Base-by-base conservation (phyloP, 1,139 yeast genomes). In the Geotrichum candidum region DNA sequence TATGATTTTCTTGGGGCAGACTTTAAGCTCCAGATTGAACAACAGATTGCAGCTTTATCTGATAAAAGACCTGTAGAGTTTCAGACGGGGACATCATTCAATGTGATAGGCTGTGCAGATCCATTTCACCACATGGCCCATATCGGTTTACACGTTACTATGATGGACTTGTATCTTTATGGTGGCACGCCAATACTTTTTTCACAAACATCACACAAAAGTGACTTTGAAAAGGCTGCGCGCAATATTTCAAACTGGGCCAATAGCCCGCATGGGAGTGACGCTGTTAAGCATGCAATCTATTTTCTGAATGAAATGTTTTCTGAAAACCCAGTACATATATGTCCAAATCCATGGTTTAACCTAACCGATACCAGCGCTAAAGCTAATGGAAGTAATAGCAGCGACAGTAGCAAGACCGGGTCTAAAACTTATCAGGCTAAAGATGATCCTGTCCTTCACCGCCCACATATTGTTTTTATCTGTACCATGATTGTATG, bases 141-240 rank as follows among this genome's bases (percentile, higher is more conserved):
- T 70, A 83, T 90, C 25, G 82, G 85, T 45, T 83, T 90, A 68
- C 78, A 88, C 57, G 80, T 88, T 45, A 84, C 88, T 63, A 90
- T 88, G 65, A 85, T 87, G 72, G 96, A 90, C 72, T 82, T 88
- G 62, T 88, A 88, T 60, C 85, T 88, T 10, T 87, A 79, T 72
- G 87, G 92, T 5, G 97, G 97, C 1, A 88, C 91, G 1, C 94
- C 95, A 0, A 7, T 89, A 86, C 70, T 85, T 88, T 63, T 85
- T 82, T 53, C 57, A 13, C 55, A 50, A 9, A 6, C 53, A 18
- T 55, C 18, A 31, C 69, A 75, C 85, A 69, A 76, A 84, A 53
- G 71, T 86, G 60, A 63, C 53, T 54, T 41, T 27, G 70, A 68
- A 23, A 35, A 53, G 33, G 46, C 61, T n/a, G 41, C 22, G 29